Evolutionary conservation across 148 eudicot genomes (phyloP).

Genomic region (Chenopodium suecicum): DNA sequence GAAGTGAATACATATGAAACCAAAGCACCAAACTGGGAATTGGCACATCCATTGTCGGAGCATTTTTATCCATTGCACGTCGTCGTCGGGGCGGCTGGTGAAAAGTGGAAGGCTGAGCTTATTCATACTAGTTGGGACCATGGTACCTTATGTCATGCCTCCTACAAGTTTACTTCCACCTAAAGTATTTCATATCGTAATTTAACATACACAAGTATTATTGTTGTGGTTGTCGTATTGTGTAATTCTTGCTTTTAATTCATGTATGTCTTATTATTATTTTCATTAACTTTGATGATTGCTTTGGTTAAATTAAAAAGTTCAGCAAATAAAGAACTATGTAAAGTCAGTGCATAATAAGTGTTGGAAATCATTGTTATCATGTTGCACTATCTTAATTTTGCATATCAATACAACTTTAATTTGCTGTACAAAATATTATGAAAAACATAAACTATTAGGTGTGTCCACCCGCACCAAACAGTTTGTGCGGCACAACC

Average conservation of each 20-base stretch:
- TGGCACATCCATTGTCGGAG: slow-evolving; percentile 74
- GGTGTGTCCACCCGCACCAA: too few relatives aligned
- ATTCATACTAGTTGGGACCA: slow-evolving; percentile 74
- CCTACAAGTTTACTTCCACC: slow-evolving; percentile 57
- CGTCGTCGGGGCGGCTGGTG: slow-evolving; percentile 78
- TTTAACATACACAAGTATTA: neutral
- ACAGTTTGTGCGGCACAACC: too few relatives aligned
- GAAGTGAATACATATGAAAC: slow-evolving; percentile 61
- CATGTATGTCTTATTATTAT: too few relatives aligned
- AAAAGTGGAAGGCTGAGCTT: slow-evolving; percentile 59
- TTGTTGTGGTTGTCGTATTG: neutral
- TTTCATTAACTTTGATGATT: too few relatives aligned
- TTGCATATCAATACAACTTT: too few relatives aligned
- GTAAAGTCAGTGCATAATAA: too few relatives aligned
- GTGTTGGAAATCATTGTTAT: neutral
- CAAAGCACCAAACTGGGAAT: slow-evolving; percentile 67
- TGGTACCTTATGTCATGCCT: slow-evolving; percentile 62
- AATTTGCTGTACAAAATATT: too few relatives aligned
- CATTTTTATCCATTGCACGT: slow-evolving; percentile 83
- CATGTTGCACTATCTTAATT: too few relatives aligned
- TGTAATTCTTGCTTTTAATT: neutral
- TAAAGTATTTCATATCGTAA: neutral
- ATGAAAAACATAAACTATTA: too few relatives aligned
- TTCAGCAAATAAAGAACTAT: too few relatives aligned
- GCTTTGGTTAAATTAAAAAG: too few relatives aligned